Base-by-base conservation (phyloP, 768 basidiomycete genomes). In the Boletus fagicola region DNA sequence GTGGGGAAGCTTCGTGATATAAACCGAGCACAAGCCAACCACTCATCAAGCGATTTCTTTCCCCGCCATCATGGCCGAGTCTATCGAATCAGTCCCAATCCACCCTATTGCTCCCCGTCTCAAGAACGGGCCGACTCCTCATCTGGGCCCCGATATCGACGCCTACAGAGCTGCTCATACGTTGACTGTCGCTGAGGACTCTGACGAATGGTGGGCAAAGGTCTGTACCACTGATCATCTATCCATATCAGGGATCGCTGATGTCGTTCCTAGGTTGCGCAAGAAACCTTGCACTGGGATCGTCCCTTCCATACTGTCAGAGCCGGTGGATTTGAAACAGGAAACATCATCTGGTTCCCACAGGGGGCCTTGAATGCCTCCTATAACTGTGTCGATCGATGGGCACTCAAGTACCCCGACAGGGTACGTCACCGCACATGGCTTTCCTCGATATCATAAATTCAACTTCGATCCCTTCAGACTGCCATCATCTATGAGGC, bases 401-500 rank as follows among this genome's bases (percentile, higher is more conserved):
- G 93, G 88, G 96, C 92, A 16, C 94, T 88, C 77, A 83, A 86
- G 69, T 77, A 94, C 67, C 97, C 96, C 0, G 76, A 97, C 72
- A 87, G 85, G 76, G 89, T 85, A 56, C 47, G 67, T 50, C 5
- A 10, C n/a, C 9, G 50, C 26, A n/a, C 51, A n/a, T 43, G 33
- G 11, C 43, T 24, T 47, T 24, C 11, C 13, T 5, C 43, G 35
- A 18, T 30, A n/a, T 40, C 31, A 16, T 49, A 3, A 35, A 13
- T 30, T 49, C 47, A n/a, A 38, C 50, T 3, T 20, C 38, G 5
- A 48, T 53, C 28, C 20, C 20, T 22, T 12, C 62, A 94, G 90
- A 86, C 87, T 28, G 96, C 96, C 30, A 97, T 98, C 75, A 94
- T 98, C 73, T 99, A 95, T 77, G 96, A 99, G 73, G 95, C 94